Conservation (phyloP, 495 filamentous ascomycete genomes). For the Symbiotaphrina buchneri region DNA sequence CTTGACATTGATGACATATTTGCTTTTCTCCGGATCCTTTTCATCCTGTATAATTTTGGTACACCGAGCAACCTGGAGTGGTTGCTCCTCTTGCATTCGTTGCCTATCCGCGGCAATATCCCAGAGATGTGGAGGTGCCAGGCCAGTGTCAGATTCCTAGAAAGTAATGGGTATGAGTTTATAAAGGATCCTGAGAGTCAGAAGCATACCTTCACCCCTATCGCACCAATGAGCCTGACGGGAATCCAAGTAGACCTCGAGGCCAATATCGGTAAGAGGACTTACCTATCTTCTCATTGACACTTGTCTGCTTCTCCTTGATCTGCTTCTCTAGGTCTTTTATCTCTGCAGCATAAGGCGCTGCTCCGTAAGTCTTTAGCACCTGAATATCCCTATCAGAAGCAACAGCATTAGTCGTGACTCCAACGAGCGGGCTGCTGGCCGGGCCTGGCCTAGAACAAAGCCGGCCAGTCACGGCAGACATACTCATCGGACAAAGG, state of each 20-base stretch:
- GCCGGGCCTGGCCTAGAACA: neutral
- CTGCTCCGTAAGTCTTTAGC: conserved; percentile 95
- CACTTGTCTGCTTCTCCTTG: conserved; percentile 87
- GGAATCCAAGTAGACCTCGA: neutral
- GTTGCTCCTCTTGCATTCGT: conserved; percentile 96
- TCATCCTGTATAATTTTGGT: conserved; percentile 98
- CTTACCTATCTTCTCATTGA: conserved; percentile 87
- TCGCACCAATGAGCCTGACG: conserved; percentile 1
- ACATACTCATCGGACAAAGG: conserved; percentile 84
- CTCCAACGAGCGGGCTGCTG: too few species aligned
- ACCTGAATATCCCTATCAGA: conserved; percentile 80
- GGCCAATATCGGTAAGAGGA: neutral
- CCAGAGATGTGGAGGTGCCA: conserved; percentile 96
- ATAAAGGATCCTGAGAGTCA: conserved; percentile 12
- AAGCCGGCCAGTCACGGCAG: neutral
- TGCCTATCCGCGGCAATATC: conserved; percentile 94
- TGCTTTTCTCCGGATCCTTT: conserved; percentile 92
- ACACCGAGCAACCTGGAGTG: conserved; percentile 89
- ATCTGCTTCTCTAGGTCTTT: conserved; percentile 97
- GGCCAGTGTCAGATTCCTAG: conserved; percentile 93
- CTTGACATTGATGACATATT: conserved; percentile 99
- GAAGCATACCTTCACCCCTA: conserved; percentile 43
- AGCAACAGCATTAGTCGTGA: conserved; percentile 8
- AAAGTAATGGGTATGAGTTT: conserved; percentile 17
- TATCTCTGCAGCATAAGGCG: conserved; percentile 75